These are phyloP conservation scores for Tarenaya hassleriana DNA, from an alignment of 345 rosid genomes.

Conservation along the genomic window DNA sequence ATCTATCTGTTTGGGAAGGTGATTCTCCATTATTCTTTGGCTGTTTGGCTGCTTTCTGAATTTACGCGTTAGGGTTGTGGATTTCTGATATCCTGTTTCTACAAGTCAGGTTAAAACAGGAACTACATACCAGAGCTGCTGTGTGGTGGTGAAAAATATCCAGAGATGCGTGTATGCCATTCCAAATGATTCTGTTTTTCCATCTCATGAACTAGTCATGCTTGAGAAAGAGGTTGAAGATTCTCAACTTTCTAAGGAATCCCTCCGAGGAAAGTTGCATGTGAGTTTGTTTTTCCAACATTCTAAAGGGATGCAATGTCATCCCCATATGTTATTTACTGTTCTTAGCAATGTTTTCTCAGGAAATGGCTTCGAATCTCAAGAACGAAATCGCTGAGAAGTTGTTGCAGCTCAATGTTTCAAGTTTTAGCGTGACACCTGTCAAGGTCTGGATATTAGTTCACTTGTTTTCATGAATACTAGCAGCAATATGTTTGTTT, in stretches of 20 bases:
- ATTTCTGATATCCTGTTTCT: constrained; percentile 7
- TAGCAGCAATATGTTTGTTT: constrained; percentile 12
- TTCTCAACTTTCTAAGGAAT: constrained; percentile 50
- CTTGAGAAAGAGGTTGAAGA: constrained; percentile 71
- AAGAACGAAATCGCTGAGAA: constrained; percentile 72
- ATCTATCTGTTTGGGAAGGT: constrained; percentile 94
- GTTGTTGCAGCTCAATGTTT: constrained; percentile 60
- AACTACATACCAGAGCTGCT: constrained; percentile 70
- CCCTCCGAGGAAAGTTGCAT: constrained; percentile 58
- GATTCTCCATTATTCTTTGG: constrained; percentile 1
- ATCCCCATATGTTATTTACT: constrained; percentile 16
- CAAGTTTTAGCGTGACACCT: constrained; percentile 74
- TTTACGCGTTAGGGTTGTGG: neutral
- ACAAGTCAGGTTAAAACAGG: constrained; percentile 73
- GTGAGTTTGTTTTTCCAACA: constrained; percentile 36
- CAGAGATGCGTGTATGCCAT: constrained; percentile 86
- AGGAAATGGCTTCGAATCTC: constrained; percentile 65
- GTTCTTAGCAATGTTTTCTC: constrained; percentile 18
- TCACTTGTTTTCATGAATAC: constrained; percentile 9
- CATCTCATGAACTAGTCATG: constrained; percentile 47
- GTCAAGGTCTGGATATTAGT: constrained; percentile 65
- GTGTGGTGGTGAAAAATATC: constrained; percentile 72
- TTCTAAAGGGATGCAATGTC: neutral
- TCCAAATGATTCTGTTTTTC: constrained; percentile 57
- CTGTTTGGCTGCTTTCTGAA: constrained; percentile 1